A percentile compares a stretch with the other conserved stretches of the same genome.
Conservation (phyloP, 441 rosid species). For the Pelargonium cotyledonis region DNA sequence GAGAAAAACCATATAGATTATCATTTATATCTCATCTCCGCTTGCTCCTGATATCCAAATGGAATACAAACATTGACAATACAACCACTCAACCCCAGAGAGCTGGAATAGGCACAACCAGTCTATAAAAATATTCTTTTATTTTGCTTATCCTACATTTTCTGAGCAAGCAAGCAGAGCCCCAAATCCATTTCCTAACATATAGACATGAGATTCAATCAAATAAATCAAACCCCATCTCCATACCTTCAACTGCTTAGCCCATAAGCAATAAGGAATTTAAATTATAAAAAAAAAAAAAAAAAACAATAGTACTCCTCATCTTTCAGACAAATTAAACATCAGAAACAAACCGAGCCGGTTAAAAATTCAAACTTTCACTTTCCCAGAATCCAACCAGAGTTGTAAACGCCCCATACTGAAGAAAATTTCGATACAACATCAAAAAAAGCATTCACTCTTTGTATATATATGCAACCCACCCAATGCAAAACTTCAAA, state of each 20-base stretch:
- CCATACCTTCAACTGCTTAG: background rate
- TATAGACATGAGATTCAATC: background rate
- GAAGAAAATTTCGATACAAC: background rate
- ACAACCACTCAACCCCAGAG: too few species aligned
- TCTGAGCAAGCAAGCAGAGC: background rate
- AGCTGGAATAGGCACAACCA: too few species aligned
- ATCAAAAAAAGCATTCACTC: background rate
- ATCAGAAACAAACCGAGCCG: too few species aligned
- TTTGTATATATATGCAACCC: background rate
- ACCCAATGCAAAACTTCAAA: background rate
- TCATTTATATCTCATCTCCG: too few species aligned
- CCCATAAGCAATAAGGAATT: background rate
- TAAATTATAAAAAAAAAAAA: too few species aligned
- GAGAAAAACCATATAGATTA: too few species aligned
- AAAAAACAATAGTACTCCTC: background rate
- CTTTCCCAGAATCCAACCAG: background rate
- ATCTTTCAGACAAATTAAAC: background rate
- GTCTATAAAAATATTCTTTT: too few species aligned
- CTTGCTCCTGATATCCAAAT: too few species aligned
- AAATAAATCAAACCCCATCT: background rate
- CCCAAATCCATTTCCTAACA: background rate
- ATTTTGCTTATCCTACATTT: background rate
- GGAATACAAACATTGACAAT: too few species aligned
- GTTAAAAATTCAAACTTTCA: background rate
- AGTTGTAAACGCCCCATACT: background rate